phyloP scores from a whole-genome alignment of 257 asterid genomes.

The Scutellaria baicalensis region DNA sequence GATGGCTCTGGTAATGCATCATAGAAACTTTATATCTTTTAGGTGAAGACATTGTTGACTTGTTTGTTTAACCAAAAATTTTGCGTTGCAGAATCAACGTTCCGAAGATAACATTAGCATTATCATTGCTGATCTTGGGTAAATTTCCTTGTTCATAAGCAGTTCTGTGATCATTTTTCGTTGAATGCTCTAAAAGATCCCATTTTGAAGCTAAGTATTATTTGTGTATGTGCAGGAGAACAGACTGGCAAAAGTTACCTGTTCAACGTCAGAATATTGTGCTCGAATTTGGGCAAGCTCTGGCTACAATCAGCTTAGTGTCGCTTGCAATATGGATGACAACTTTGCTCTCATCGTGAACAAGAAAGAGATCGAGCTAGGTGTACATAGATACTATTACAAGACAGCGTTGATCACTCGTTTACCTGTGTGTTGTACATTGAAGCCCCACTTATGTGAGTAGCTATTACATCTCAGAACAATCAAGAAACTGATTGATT shows the following conservation, averaged over 20 bases:
- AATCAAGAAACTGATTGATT: constrained; percentile 1
- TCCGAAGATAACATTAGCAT: constrained; percentile 93
- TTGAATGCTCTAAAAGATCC: not conserved
- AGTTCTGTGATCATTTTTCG: too few species aligned
- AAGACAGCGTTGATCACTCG: not conserved
- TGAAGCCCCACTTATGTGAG: constrained; percentile 2
- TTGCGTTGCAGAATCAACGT: constrained; percentile 47
- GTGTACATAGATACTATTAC: constrained; percentile 17
- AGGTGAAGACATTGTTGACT: not conserved
- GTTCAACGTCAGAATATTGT: constrained; percentile 43
- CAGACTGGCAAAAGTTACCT: constrained; percentile 67
- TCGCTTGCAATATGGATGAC: constrained; percentile 80
- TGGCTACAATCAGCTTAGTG: constrained; percentile 60
- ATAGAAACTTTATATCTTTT: not conserved
- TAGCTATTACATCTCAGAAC: not conserved
- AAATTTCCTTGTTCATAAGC: constrained; percentile 6
- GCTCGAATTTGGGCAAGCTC: constrained; percentile 56
- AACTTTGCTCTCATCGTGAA: constrained; percentile 42
- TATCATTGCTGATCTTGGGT: constrained; percentile 92
- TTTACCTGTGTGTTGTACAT: not conserved
- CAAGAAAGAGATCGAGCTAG: not conserved
- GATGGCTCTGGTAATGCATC: constrained; percentile 63
- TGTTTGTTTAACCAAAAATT: not conserved
- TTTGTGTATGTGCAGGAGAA: constrained; percentile 35
- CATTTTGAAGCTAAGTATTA: not conserved